Evolutionary conservation across 2,329 filamentous ascomycete genomes (phyloP), one percentile per base, ranked within the genome.

Genomic region (Nigrospora sphaerica): DNA sequence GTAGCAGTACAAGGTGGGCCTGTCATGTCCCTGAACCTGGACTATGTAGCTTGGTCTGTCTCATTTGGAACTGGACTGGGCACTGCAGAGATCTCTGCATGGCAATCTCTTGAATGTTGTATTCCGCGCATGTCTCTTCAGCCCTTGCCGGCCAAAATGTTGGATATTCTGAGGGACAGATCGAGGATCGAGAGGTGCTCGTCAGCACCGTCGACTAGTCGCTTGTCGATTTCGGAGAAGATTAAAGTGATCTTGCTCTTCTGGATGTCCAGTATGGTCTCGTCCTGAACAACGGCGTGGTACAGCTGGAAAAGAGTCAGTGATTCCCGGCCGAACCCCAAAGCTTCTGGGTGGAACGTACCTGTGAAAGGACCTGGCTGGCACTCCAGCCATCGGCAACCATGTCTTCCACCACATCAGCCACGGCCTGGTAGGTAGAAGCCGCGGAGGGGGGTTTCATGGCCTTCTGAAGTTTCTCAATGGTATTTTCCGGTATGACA

Each of bases 371-470:
- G 23, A 96, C 80, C 67, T 97, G 93, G 7, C 84, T 83, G 19
- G 92, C 93, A 63, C 91, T 96, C 92, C 93, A 98, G 10, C 93
- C 93, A 68, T 97, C 93, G 0, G 92, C 92, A 40, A 97, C 84
- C 73, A 98, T 83, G 53, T 95, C 86, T 57, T 91, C 88, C 6
- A 97, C 86, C 6, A 88, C 83, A 53, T 81, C 82, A 0, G 89
- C 82, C 14, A 98, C 80, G 12, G 78, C 75, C 49, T 82, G 77
- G 60, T 95, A 98, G 0, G 81, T 74, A 13, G 78, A 74, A 1
- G 77, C 77, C 34, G 75, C 74, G 19, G 77, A 77, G 53, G 73
- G 78, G 5, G 89, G 88, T 55, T 87, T 85, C 71, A 97, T 86
- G 16, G 89, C 86, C 49, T 80, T 69, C 12, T 88, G 72, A 14